Evolutionary conservation across 495 filamentous ascomycete species (phyloP).

Genomic region (Neurospora hispaniola): DNA sequence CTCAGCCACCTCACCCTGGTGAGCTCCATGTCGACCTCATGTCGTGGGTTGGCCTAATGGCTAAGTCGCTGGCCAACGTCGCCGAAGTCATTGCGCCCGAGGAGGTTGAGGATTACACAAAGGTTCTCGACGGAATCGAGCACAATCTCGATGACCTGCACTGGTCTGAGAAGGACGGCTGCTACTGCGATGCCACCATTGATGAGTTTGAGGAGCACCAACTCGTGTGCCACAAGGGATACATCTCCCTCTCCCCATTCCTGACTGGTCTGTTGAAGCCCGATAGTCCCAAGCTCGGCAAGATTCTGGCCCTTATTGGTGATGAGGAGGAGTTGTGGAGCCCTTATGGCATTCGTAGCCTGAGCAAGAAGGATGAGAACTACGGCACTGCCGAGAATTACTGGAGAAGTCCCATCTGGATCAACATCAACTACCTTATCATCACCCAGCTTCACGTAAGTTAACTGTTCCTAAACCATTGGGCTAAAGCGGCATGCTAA

Average conservation of each 20-base stretch:
- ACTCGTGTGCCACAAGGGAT: slow-evolving; percentile 92
- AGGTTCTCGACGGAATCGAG: slow-evolving; percentile 65
- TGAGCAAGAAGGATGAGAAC: slow-evolving; percentile 72
- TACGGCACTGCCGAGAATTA: slow-evolving; percentile 94
- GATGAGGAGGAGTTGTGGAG: slow-evolving; percentile 84
- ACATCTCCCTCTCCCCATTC: slow-evolving; percentile 91
- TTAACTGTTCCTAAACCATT: slow-evolving; percentile 3
- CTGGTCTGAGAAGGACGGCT: slow-evolving; percentile 68
- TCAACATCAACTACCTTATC: slow-evolving; percentile 93
- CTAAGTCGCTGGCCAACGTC: slow-evolving; percentile 65
- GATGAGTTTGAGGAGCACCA: slow-evolving; percentile 88
- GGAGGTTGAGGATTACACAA: slow-evolving; percentile 61
- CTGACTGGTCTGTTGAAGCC: slow-evolving; percentile 62
- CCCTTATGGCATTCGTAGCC: slow-evolving; percentile 70
- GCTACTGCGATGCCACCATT: slow-evolving; percentile 91
- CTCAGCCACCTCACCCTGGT: slow-evolving; percentile 94
- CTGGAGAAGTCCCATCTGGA: slow-evolving; percentile 93
- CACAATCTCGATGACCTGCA: slow-evolving; percentile 90
- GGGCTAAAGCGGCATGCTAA: no score
- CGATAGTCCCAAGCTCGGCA: slow-evolving; percentile 60
- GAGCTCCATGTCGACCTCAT: slow-evolving; percentile 94
- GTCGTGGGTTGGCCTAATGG: slow-evolving; percentile 95
- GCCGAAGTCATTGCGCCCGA: slow-evolving; percentile 59
- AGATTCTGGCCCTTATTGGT: slow-evolving; percentile 63
- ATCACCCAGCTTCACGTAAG: slow-evolving; percentile 74